phyloP scores from a whole-genome alignment of 306 rosid species.

The Fragaria ananassa region DNA sequence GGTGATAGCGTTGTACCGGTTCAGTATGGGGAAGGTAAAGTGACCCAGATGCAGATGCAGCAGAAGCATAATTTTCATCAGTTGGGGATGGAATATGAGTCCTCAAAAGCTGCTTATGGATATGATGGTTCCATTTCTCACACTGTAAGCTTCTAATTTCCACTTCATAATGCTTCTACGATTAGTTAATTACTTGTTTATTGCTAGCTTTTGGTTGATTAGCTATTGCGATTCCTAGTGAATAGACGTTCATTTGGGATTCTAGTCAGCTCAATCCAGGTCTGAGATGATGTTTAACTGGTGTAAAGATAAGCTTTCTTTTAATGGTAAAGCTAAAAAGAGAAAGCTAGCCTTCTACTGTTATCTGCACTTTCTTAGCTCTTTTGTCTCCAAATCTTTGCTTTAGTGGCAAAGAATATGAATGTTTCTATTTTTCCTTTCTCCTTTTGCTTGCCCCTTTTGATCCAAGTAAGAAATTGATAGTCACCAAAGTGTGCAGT shows the following conservation, averaged over 20 bases:
- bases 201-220: background rate
- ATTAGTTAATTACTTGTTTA: background rate
- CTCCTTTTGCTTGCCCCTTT: background rate
- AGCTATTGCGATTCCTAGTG: background rate
- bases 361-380: constrained; percentile 23
- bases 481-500: background rate
- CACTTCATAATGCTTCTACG: background rate
- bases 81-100: constrained; percentile 56
- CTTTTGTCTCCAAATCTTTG: constrained; percentile 18
- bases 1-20: constrained; percentile 86
- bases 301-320: background rate
- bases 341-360: constrained; percentile 9
- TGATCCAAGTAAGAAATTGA: constrained; percentile 15
- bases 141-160: constrained; percentile 39
- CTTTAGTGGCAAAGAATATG: constrained; percentile 16
- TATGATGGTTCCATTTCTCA: constrained; percentile 60
- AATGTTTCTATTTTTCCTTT: constrained; percentile 17
- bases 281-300: background rate
- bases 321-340: background rate
- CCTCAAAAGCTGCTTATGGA: constrained; percentile 51
- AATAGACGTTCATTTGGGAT: background rate
- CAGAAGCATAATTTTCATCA: constrained; percentile 52
- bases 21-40: constrained; percentile 34
- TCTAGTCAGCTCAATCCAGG: background rate
- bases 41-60: constrained; percentile 24